Base-by-base conservation (phyloP, 2,329 filamentous ascomycete species). In the Ophiostoma tasmaniense region DNA sequence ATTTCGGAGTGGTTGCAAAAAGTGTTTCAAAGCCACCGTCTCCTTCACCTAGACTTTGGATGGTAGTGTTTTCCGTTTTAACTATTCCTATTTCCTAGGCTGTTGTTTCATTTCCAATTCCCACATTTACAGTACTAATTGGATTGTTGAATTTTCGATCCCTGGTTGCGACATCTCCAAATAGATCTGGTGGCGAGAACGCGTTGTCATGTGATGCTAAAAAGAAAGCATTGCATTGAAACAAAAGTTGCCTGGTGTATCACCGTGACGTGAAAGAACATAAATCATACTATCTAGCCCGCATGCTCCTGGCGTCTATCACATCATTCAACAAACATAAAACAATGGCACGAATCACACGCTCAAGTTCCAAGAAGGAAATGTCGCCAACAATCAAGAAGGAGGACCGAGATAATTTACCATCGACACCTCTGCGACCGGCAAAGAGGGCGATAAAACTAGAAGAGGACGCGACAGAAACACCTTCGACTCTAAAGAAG, bases 121-220 rank as follows among this genome's bases (percentile, higher is more conserved):
- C 5, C 6, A 45, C 50, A 55, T 55, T 25, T 55, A 55, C n/a
- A n/a, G n/a, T n/a, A n/a, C n/a, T n/a, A n/a, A n/a, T n/a, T n/a
- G n/a, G n/a, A n/a, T n/a, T n/a, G n/a, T n/a, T n/a, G n/a, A n/a
- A n/a, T n/a, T n/a, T n/a, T n/a, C 17, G 22, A 33, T 62, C 25
- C 14, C 14, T 62, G 14, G n/a, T 25, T 55, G 8, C 25, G n/a
- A 25, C 50, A 55, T 55, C 22, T 13, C 11, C 50, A 22, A 25
- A 13, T 25, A 25, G 50, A 64, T 35, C 61, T 30, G 61, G 61
- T 64, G 61, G 61, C 61, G 61, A 64, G 6, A 64, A 64, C 30
- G 33, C 30, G 33, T 6, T 64, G 17, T 64, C 61, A 64, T 64
- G 61, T 64, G 61, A 64, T 64, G 30, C 22, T 8, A 37, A n/a